Evolutionary conservation across 768 basidiomycete genomes (phyloP).

Genomic region (Strobilomyces echinocephalus): DNA sequence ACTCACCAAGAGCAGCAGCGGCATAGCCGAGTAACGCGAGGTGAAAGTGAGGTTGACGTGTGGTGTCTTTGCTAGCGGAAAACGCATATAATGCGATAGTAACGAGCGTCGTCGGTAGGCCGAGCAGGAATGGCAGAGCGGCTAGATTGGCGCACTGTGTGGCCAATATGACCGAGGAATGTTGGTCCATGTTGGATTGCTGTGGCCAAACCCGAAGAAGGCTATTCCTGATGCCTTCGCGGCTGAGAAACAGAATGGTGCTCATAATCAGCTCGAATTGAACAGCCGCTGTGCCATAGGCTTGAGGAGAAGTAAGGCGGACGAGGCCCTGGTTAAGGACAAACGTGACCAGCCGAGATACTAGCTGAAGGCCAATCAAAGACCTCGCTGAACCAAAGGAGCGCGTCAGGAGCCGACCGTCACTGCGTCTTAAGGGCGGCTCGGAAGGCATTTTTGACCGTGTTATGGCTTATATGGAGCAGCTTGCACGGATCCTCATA

Average conservation of each 20-base stretch:
- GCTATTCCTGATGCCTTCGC: conserved; percentile 90
- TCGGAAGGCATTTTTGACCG: conserved; percentile 9
- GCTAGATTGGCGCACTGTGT: conserved; percentile 42
- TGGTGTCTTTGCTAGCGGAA: conserved; percentile 49
- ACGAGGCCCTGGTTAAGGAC: conserved; percentile 83
- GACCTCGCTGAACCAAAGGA: conserved; percentile 48
- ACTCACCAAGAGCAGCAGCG: conserved; percentile 68
- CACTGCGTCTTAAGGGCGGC: not conserved
- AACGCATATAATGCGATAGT: conserved; percentile 51
- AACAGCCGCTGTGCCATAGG: conserved; percentile 86
- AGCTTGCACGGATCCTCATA: not conserved
- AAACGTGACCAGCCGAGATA: conserved; percentile 84
- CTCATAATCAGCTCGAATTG: conserved; percentile 90
- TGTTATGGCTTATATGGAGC: conserved; percentile 1
- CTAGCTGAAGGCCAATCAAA: conserved; percentile 81
- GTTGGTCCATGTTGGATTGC: conserved; percentile 3
- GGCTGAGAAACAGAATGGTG: conserved; percentile 84
- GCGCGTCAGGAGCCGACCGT: conserved; percentile 20
- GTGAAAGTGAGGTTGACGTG: conserved; percentile 60
- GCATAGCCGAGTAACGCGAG: conserved; percentile 66
- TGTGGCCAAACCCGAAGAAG: conserved; percentile 56
- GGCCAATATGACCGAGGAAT: not conserved
- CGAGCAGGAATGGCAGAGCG: conserved; percentile 63
- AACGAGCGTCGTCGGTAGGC: conserved; percentile 57
- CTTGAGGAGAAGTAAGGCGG: conserved; percentile 75